These are phyloP conservation scores for Neofusicoccum umdonicola DNA, from an alignment of 2,329 filamentous ascomycete genomes.

Conservation along the genomic window DNA sequence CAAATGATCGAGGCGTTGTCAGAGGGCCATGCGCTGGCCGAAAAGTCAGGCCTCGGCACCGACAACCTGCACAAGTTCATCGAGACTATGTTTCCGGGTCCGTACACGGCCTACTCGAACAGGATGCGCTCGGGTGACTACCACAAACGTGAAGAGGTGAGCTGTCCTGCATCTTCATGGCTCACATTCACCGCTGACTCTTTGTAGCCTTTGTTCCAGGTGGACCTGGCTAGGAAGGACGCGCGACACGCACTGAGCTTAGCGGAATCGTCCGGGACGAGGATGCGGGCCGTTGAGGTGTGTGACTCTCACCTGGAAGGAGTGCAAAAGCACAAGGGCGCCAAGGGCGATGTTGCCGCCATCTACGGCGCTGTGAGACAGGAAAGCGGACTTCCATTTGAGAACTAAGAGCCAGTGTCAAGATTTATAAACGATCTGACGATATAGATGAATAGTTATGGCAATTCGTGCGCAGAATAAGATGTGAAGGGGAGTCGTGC, in stretches of 20 bases:
- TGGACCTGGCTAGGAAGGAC: constrained; percentile 82
- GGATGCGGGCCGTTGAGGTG: constrained; percentile 63
- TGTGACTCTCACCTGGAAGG: constrained; percentile 66
- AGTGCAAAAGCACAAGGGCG: constrained; percentile 68
- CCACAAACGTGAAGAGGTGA: constrained; percentile 62
- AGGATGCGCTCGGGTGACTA: constrained; percentile 77
- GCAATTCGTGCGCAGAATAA: no score
- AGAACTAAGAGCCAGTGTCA: constrained; percentile 47
- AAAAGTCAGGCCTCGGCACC: constrained; percentile 74
- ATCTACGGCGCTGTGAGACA: constrained; percentile 79
- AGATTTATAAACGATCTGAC: neutral
- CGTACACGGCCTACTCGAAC: constrained; percentile 70
- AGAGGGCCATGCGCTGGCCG: constrained; percentile 74
- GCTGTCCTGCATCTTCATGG: neutral
- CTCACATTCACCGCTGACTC: neutral
- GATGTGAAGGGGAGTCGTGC: no score
- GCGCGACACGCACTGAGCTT: constrained; percentile 69
- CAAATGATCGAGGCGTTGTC: constrained; percentile 78
- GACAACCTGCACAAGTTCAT: constrained; percentile 70
- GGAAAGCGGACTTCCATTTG: constrained; percentile 72
- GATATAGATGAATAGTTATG: neutral
- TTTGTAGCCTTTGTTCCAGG: constrained; percentile 69
- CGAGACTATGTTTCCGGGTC: constrained; percentile 70
- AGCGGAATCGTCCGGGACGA: constrained; percentile 61
- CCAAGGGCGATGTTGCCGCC: constrained; percentile 73